Evolutionary conservation across 192 early-diverging fungal species (phyloP).

Genomic region (Powellomyces hirtus): DNA sequence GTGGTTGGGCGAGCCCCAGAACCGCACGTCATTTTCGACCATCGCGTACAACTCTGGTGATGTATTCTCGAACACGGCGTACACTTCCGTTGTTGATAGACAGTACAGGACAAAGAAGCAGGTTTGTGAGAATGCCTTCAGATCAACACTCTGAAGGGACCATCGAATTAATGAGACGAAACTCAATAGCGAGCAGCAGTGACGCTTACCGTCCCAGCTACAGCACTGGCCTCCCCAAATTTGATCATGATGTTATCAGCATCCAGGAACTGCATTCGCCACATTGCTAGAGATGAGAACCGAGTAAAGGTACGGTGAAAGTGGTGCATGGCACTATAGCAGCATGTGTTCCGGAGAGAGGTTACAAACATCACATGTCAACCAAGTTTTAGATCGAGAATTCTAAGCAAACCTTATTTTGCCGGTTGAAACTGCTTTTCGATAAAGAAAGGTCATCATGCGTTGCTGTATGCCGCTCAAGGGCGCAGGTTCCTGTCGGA

Average conservation of each 20-base stretch:
- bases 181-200: too few species aligned
- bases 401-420: constrained; percentile 30
- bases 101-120: constrained; percentile 72
- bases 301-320: constrained; percentile 65
- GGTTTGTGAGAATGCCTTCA: constrained; percentile 5
- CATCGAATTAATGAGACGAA: not conserved
- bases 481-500: not conserved
- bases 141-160: not conserved
- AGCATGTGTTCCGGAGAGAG: too few species aligned
- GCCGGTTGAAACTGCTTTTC: constrained; percentile 47
- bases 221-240: constrained; percentile 57
- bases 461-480: constrained; percentile 70
- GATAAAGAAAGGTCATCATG: constrained; percentile 62
- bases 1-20: constrained; percentile 35
- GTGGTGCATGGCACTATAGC: constrained; percentile 35
- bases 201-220: constrained; percentile 44
- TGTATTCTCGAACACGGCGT: constrained; percentile 65
- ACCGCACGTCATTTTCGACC: constrained; percentile 46
- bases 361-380: too few species aligned
- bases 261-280: constrained; percentile 69
- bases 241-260: constrained; percentile 63
- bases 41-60: constrained; percentile 58
- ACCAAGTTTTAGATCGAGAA: not conserved
- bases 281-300: constrained; percentile 61
- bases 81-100: constrained; percentile 49